Conservation (phyloP, 2,329 filamentous ascomycete species). For the Conoideocrella luteorostrata region DNA sequence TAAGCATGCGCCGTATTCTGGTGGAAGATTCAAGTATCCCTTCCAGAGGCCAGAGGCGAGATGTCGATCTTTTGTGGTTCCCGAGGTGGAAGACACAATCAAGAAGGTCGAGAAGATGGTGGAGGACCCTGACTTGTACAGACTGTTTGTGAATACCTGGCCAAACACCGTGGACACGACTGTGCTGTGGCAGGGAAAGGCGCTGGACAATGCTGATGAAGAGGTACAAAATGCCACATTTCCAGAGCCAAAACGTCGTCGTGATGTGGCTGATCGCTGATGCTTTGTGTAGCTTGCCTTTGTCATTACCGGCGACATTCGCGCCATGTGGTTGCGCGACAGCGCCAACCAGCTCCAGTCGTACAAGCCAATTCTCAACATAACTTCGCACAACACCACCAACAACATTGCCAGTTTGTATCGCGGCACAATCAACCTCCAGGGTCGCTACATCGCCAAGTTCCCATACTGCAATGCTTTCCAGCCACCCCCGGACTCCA, state of each 20-base stretch:
- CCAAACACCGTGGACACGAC: conserved; percentile 73
- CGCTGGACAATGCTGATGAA: conserved; percentile 50
- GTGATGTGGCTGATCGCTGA: background rate
- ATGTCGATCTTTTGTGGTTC: conserved; percentile 77
- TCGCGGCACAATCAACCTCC: conserved; percentile 70
- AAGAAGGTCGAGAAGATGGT: conserved; percentile 59
- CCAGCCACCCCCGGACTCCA: conserved; percentile 73
- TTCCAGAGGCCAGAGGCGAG: conserved; percentile 69
- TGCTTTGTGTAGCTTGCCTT: conserved; percentile 53
- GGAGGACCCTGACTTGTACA: conserved; percentile 67
- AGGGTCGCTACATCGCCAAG: conserved; percentile 61
- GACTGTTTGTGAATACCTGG: conserved; percentile 66
- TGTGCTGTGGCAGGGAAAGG: conserved; percentile 59
- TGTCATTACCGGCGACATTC: conserved; percentile 81
- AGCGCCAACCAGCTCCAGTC: conserved; percentile 75
- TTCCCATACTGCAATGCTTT: conserved; percentile 91
- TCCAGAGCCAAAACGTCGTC: too few species aligned
- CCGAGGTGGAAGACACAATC: conserved; percentile 71
- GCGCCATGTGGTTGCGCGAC: conserved; percentile 90
- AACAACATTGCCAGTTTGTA: conserved; percentile 56
- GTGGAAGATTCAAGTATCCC: conserved; percentile 69
- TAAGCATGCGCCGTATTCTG: conserved; percentile 63
- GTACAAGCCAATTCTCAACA: conserved; percentile 59
- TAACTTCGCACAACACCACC: conserved; percentile 40
- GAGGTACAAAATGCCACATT: too few species aligned